Percentiles rank a stretch among this genome's conserved stretches.
These are phyloP conservation scores for Pichia sp. DNA, from an alignment of 1,139 yeast genomes.

Conservation along the genomic window DNA sequence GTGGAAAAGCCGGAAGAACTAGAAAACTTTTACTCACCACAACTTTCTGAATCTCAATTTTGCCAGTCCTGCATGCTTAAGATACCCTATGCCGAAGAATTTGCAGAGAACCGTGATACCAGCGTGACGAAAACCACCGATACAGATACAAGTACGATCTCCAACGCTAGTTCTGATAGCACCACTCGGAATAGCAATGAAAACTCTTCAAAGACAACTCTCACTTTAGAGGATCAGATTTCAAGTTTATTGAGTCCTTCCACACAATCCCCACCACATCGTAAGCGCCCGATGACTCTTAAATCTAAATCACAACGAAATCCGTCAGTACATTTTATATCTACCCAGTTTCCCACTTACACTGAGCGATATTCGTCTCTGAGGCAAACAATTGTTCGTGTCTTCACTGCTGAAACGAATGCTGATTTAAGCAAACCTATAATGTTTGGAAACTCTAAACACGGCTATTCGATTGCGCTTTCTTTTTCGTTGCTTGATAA, in stretches of 20 bases:
- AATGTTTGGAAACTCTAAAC: conserved; percentile 62
- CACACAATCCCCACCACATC: neutral
- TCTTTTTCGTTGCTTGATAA: conserved; percentile 66
- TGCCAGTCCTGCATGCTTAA: conserved; percentile 57
- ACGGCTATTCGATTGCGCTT: conserved; percentile 64
- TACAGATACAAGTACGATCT: conserved; percentile 1
- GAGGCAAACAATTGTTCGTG: conserved; percentile 57
- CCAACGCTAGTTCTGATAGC: neutral
- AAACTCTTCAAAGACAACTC: conserved; percentile 7
- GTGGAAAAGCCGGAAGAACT: conserved; percentile 32
- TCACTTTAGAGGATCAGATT: conserved; percentile 16
- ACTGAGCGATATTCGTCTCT: conserved; percentile 50
- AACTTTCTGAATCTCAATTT: conserved; percentile 40
- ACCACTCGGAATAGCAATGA: neutral
- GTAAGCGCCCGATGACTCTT: conserved; percentile 17
- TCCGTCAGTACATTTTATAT: conserved; percentile 28
- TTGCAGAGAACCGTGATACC: neutral
- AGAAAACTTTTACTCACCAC: conserved; percentile 27
- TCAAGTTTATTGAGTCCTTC: conserved; percentile 9
- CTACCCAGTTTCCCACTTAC: conserved; percentile 65
- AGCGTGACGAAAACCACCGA: neutral
- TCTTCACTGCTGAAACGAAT: conserved; percentile 69
- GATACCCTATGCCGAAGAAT: conserved; percentile 15
- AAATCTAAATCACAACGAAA: conserved; percentile 13
- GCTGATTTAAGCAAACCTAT: conserved; percentile 64